phyloP scores from a whole-genome alignment of 495 filamentous ascomycete genomes.

The Hypoxylon rickii region DNA sequence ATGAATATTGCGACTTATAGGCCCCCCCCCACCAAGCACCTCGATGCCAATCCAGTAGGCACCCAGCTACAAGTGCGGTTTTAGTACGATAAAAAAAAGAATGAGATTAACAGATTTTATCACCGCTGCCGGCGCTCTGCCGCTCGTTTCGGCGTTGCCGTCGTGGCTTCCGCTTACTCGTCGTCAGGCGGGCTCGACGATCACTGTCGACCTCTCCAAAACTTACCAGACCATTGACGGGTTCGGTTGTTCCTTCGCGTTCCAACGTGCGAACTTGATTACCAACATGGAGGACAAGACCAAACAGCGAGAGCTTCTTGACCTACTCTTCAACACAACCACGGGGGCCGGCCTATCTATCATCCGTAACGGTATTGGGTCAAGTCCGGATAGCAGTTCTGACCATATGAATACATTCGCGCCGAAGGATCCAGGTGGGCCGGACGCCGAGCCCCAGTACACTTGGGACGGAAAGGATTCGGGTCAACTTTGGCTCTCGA shows the following conservation, averaged over 20 bases:
- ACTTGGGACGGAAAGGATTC: conserved; percentile 57
- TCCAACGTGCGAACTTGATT: conserved; percentile 59
- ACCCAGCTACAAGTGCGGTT: too few species aligned
- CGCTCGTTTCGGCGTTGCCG: conserved; percentile 26
- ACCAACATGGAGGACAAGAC: conserved; percentile 51
- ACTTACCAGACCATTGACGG: conserved; percentile 56
- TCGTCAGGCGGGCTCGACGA: conserved; percentile 39
- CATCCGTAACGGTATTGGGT: conserved; percentile 61
- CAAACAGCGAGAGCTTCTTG: conserved; percentile 51
- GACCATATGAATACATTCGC: conserved; percentile 56
- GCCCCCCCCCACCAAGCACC: too few species aligned
- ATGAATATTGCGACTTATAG: too few species aligned
- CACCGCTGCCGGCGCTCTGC: conserved; percentile 16
- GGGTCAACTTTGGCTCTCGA: conserved; percentile 56
- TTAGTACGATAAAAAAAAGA: neutral
- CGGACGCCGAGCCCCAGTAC: conserved; percentile 49
- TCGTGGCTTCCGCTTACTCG: conserved; percentile 25
- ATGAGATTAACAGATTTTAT: conserved; percentile 29
- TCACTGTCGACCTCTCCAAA: conserved; percentile 48
- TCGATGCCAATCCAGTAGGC: too few species aligned
- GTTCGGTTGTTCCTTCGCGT: conserved; percentile 58
- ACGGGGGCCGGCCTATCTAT: conserved; percentile 59
- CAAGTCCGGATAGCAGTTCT: conserved; percentile 45
- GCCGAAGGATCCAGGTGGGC: conserved; percentile 50
- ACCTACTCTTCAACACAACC: conserved; percentile 56